Evolutionary conservation across 139 green algal species (phyloP), one percentile per base, ranked within the genome.

Genomic region (Coccomyxa sp.): DNA sequence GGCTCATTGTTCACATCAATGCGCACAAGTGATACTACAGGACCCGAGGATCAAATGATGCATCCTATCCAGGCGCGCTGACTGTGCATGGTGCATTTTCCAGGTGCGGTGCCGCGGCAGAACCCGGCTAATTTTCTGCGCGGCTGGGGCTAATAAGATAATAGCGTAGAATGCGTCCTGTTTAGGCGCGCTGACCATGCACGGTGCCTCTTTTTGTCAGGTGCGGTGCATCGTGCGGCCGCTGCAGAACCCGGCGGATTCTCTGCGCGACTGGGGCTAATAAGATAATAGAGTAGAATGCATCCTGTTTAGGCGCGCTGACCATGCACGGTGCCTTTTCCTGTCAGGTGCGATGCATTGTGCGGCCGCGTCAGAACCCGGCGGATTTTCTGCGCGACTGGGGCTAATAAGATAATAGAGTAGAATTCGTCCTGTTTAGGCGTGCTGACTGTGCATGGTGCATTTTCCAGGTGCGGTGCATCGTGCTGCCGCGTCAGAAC

Each of bases 301-400:
- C n/a, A n/a, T n/a, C n/a, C n/a, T n/a, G n/a, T 11, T n/a, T 51
- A 51, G 7, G 38, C 38, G 38, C 3, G 38, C 38, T 51, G 38
- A 51, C 3, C 7, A 7, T 51, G 38, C 38, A 51, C 7, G 3
- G 7, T 51, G 27, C 4, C 28, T 78, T 16, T 78, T n/a, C n/a
- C n/a, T n/a, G n/a, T 1, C 76, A 80, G 76, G 96, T 99, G 15
- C 93, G 97, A 51, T 99, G 96, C 90, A 93, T 98, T 14, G 97
- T 99, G 30, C 87, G 96, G 58, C 95, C 97, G 13, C 89, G 96
- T 18, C 88, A 92, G 77, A 97, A 92, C 68, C 96, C 97, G 17
- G 97, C 97, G 57, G 97, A 99, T 87, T 99, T 99, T 86, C 89
- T 99, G 71, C 90, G 97, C 16, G 97, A 99, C 85, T 99, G 97